Percentiles rank a stretch among this genome's conserved stretches.
phyloP scores from a whole-genome alignment of 352 stramenopile species.

The Phytophthora uliginosa region DNA sequence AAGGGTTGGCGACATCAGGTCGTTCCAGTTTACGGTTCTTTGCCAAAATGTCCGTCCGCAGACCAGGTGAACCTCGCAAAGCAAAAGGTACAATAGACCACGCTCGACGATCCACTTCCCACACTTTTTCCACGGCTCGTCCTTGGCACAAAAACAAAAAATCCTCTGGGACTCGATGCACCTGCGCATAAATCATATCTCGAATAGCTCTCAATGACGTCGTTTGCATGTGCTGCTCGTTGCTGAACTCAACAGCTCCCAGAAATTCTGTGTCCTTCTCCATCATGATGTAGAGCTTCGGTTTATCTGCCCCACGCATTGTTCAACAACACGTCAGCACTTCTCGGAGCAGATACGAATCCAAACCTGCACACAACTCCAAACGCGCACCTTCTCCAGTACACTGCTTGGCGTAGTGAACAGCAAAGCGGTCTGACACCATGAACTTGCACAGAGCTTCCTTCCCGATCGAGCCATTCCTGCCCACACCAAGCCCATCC shows the following conservation, averaged over 20 bases:
- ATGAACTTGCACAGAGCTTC: slow-evolving; percentile 57
- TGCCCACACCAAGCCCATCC: slow-evolving; percentile 38
- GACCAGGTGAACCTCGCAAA: slow-evolving; percentile 60
- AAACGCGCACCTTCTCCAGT: slow-evolving; percentile 51
- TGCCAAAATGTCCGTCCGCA: slow-evolving; percentile 44
- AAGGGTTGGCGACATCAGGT: slow-evolving; percentile 39
- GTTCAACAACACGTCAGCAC: slow-evolving; percentile 1
- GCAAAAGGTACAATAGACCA: slow-evolving; percentile 73
- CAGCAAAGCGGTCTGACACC: slow-evolving; percentile 56
- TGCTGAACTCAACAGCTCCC: slow-evolving; percentile 67
- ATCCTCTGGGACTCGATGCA: slow-evolving; percentile 49
- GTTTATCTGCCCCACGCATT: slow-evolving; percentile 41
- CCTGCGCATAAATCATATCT: slow-evolving; percentile 55
- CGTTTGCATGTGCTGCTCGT: slow-evolving; percentile 61
- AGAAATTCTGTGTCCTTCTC: slow-evolving; percentile 74
- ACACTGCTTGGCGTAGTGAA: slow-evolving; percentile 76
- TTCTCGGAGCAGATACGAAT: not conserved
- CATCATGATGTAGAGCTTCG: slow-evolving; percentile 71
- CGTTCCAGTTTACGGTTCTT: slow-evolving; percentile 54
- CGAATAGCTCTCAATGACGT: slow-evolving; percentile 55
- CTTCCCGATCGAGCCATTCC: slow-evolving; percentile 41
- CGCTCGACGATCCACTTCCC: slow-evolving; percentile 61
- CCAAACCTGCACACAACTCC: not conserved
- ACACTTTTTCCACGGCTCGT: slow-evolving; percentile 55
- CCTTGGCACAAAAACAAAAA: slow-evolving; percentile 70